Evolutionary conservation across 2,329 filamentous ascomycete genomes (phyloP).

Genomic region (Magnaporthales sp.): DNA sequence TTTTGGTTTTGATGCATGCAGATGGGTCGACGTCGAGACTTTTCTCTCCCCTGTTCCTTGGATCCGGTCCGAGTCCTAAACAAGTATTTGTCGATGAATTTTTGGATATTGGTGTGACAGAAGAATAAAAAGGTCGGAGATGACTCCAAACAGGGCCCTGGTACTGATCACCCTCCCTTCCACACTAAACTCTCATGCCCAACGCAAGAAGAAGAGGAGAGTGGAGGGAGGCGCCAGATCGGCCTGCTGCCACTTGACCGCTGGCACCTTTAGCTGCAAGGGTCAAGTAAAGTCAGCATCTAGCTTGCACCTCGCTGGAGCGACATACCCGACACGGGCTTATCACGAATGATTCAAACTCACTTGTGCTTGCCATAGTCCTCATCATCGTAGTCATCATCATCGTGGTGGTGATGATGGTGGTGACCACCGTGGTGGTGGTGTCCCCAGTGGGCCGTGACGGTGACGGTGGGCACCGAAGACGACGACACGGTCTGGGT

Average conservation of each 20-base stretch:
- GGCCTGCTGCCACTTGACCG: not conserved
- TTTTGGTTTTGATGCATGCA: not conserved
- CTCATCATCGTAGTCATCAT: constrained; percentile 2
- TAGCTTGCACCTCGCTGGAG: too few species aligned
- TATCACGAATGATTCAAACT: not conserved
- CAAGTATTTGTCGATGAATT: not conserved
- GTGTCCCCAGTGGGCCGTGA: constrained; percentile 2
- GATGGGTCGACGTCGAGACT: not conserved
- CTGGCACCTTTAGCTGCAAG: not conserved
- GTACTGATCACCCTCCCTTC: not conserved
- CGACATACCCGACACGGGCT: not conserved
- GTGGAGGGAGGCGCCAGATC: not conserved
- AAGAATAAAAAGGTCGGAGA: not conserved
- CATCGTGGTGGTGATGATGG: constrained; percentile 1
- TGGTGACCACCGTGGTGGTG: not conserved
- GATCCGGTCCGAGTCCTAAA: not conserved
- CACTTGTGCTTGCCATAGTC: not conserved
- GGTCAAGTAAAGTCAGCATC: not conserved
- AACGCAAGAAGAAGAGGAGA: not conserved
- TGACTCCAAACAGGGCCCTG: not conserved
- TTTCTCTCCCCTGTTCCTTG: not conserved
- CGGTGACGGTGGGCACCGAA: constrained; percentile 1
- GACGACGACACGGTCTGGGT: not conserved
- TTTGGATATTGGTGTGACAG: not conserved
- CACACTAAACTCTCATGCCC: not conserved